Percentiles rank a stretch among this genome's conserved stretches.
Evolutionary conservation across 805 yeast genomes (phyloP).

Genomic region (Metschnikowia rubicola): DNA sequence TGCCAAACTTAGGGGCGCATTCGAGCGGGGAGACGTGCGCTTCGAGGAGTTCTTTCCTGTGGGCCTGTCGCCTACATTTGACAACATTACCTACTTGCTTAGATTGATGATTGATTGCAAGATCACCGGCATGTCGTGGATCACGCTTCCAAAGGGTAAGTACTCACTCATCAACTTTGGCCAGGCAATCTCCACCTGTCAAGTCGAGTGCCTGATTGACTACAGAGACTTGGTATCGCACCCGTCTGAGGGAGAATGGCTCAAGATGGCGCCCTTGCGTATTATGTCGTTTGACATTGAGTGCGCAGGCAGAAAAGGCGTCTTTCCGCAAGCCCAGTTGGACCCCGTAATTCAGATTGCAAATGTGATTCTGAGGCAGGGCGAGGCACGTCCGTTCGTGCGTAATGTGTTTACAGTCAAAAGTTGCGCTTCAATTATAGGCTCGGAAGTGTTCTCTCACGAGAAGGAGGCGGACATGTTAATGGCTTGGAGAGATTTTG

Average conservation of each 20-base stretch:
- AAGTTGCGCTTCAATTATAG: slow-evolving; percentile 89
- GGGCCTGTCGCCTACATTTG: slow-evolving; percentile 65
- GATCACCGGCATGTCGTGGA: slow-evolving; percentile 97
- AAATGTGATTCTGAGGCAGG: slow-evolving; percentile 81
- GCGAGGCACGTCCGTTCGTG: slow-evolving; percentile 84
- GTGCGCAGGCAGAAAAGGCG: slow-evolving; percentile 96
- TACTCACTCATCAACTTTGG: slow-evolving; percentile 51
- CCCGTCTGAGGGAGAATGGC: slow-evolving; percentile 90
- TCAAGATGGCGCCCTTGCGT: slow-evolving; percentile 88
- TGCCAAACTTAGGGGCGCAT: slow-evolving; percentile 67
- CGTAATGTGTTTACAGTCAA: slow-evolving; percentile 92
- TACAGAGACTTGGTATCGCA: slow-evolving; percentile 72
- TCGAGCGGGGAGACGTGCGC: slow-evolving; percentile 76
- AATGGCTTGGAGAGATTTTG: slow-evolving; percentile 80
- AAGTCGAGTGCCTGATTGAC: slow-evolving; percentile 72
- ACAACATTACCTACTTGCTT: slow-evolving; percentile 81
- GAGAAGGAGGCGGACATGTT: slow-evolving; percentile 79
- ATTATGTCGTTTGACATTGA: slow-evolving; percentile 94
- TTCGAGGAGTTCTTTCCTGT: slow-evolving; percentile 62
- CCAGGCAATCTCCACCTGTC: slow-evolving; percentile 61
- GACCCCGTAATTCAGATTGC: slow-evolving; percentile 98
- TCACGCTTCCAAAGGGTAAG: slow-evolving; percentile 75
- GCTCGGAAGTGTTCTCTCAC: slow-evolving; percentile 81
- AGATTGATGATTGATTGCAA: slow-evolving; percentile 90
- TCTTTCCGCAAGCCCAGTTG: slow-evolving; percentile 89